Evolutionary conservation across 1,139 yeast genomes (phyloP).

Genomic region (Nakaseomyces delphensis): DNA sequence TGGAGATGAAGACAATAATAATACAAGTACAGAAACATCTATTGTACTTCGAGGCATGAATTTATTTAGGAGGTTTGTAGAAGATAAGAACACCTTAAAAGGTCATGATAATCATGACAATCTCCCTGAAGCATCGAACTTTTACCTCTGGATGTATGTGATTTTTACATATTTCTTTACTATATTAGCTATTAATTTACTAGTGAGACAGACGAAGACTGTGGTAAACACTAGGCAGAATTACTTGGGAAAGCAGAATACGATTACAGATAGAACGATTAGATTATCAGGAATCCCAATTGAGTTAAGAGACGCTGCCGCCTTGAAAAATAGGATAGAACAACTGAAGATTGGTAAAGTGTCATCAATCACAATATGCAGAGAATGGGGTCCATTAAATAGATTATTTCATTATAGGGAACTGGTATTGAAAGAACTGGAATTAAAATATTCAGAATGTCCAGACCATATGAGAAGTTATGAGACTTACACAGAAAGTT

Average conservation of each 20-base stretch:
- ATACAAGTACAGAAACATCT: neutral
- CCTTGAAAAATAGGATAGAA: slow-evolving; percentile 65
- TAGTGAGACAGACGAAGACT: slow-evolving; percentile 58
- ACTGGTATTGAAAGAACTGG: slow-evolving; percentile 47
- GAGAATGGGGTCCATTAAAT: slow-evolving; percentile 76
- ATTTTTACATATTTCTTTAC: slow-evolving; percentile 83
- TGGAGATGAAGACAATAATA: slow-evolving; percentile 33
- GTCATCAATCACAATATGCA: slow-evolving; percentile 63
- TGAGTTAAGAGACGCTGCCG: slow-evolving; percentile 58
- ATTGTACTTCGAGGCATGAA: slow-evolving; percentile 9
- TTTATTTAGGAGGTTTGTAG: neutral
- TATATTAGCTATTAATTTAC: slow-evolving; percentile 49
- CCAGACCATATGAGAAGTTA: slow-evolving; percentile 24
- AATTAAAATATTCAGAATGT: slow-evolving; percentile 70
- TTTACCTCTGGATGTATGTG: slow-evolving; percentile 67
- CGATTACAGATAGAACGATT: slow-evolving; percentile 88
- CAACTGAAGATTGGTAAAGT: slow-evolving; percentile 73
- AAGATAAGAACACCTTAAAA: slow-evolving; percentile 3
- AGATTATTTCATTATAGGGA: slow-evolving; percentile 52
- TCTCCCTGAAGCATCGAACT: slow-evolving; percentile 22
- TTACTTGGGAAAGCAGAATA: slow-evolving; percentile 78
- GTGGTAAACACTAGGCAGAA: slow-evolving; percentile 73
- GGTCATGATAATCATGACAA: slow-evolving; percentile 9
- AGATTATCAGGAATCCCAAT: slow-evolving; percentile 88
- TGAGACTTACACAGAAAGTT: slow-evolving; percentile 22